These are phyloP conservation scores for Lentinula sp. DNA, from an alignment of 768 basidiomycete genomes.

Conservation along the genomic window DNA sequence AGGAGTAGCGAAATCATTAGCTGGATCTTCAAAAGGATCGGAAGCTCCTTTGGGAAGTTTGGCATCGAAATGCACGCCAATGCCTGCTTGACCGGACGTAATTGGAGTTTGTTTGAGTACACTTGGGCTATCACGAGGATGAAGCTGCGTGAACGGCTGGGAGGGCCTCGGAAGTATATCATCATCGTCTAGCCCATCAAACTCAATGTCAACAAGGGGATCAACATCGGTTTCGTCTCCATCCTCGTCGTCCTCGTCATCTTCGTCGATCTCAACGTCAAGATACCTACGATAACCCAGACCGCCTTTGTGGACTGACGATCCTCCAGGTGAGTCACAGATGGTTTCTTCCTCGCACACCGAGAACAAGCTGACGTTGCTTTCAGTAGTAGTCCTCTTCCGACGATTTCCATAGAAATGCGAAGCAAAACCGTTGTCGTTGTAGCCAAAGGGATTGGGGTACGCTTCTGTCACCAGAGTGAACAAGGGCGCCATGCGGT, in stretches of 20 bases:
- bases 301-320: background rate
- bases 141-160: background rate
- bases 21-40: background rate
- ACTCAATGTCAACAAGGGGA: background rate
- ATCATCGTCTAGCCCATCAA: background rate
- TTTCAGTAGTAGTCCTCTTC: background rate
- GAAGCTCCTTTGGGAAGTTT: background rate
- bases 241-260: conserved; percentile 3
- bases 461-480: background rate
- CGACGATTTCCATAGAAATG: background rate
- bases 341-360: conserved; percentile 1
- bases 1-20: background rate
- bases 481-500: background rate
- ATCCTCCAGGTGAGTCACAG: background rate
- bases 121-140: too few species aligned
- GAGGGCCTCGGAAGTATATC: background rate
- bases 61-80: background rate
- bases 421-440: background rate
- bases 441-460: conserved; percentile 3
- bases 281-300: background rate
- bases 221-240: conserved; percentile 2
- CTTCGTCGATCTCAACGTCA: conserved; percentile 1
- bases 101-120: background rate
- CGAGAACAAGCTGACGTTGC: background rate
- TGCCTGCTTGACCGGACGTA: background rate